These are phyloP conservation scores for Globisporangium ultimum DNA, from an alignment of 352 stramenopile species.

Conservation along the genomic window DNA sequence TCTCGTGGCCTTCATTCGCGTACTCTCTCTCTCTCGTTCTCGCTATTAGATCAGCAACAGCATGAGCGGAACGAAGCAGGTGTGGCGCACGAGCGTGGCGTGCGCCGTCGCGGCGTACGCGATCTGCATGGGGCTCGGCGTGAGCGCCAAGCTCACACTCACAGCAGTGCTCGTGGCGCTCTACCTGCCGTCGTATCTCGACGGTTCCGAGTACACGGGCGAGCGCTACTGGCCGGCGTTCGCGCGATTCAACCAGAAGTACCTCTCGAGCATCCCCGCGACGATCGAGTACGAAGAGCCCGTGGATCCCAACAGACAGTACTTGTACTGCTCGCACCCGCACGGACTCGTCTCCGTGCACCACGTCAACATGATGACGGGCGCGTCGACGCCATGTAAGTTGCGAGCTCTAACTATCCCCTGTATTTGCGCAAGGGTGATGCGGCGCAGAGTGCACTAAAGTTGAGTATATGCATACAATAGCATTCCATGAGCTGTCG, in stretches of 20 bases:
- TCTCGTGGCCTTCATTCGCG: too few species aligned
- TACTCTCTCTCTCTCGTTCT: too few species aligned
- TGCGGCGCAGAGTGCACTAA: too few species aligned
- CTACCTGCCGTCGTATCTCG: slow-evolving; percentile 60
- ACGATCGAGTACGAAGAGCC: slow-evolving; percentile 72
- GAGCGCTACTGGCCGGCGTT: slow-evolving; percentile 61
- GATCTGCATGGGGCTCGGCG: slow-evolving; percentile 25
- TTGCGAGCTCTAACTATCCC: neutral
- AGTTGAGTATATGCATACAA: neutral
- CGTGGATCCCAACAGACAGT: slow-evolving; percentile 55
- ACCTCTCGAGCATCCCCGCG: slow-evolving; percentile 35
- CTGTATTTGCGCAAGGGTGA: too few species aligned
- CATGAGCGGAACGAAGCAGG: slow-evolving; percentile 3
- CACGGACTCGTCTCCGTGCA: slow-evolving; percentile 72
- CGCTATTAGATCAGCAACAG: too few species aligned
- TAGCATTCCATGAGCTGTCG: slow-evolving; percentile 68
- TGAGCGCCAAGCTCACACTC: slow-evolving; percentile 15
- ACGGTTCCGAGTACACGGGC: slow-evolving; percentile 52
- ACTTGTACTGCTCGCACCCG: slow-evolving; percentile 79
- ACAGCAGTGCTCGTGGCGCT: slow-evolving; percentile 22
- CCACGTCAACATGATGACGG: slow-evolving; percentile 59
- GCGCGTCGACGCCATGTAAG: slow-evolving; percentile 55
- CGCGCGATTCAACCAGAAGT: slow-evolving; percentile 28
- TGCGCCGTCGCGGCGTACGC: slow-evolving; percentile 28
- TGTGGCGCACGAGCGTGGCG: slow-evolving; percentile 30